Evolutionary conservation across 1,284 basidiomycete genomes (phyloP), one percentile per base, ranked within the genome.

Genomic region (Rhodotorula sp.): DNA sequence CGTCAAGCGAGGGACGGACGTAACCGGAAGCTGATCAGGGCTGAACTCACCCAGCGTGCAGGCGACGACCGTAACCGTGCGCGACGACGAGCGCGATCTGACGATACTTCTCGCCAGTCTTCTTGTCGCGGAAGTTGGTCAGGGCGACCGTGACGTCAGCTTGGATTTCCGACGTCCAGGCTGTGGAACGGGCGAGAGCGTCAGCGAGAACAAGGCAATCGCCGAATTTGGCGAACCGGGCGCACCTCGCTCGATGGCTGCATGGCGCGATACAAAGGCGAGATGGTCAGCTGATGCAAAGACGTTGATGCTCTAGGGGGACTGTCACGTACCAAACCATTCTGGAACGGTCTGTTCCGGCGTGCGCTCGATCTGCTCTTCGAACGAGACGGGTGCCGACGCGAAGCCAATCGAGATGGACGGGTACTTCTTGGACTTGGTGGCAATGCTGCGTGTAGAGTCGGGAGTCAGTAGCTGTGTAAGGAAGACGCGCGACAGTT

Each of bases 341-440:
- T 77, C 73, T 3, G 74, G 70, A 21, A 75, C 65, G 1, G 74
- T 72, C 20, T 73, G 56, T 23, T 77, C 64, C 0, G 62, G 69
- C 5, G 81, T 81, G 8, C 81, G 68, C 49, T 68, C 4, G 70
- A 82, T 80, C 66, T 81, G 81, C 47, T 78, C 75, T 47, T 79
- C 70, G 34, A 82, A 66, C n/a, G 79, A 79, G 48, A 79, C 79
- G 8, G 81, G 78, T 15, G 80, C 79, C 21, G 79, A 80, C 0
- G 81, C 81, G 47, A 82, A 81, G 7, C 81, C 81, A 46, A 82
- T 67, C 52, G 78, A 76, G 51, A 82, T 69, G 8, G 69, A 62
- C 7, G 80, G 80, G 48, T 78, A 78, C n/a, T 67, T 68, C 4
- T 65, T 65, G 5, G 79, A 75, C 46, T 70, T 54, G 21, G 81